Percentiles rank a stretch among this genome's conserved stretches.
Conservation (phyloP, 2,329 filamentous ascomycete species). For the Colletotrichum graminicola region DNA sequence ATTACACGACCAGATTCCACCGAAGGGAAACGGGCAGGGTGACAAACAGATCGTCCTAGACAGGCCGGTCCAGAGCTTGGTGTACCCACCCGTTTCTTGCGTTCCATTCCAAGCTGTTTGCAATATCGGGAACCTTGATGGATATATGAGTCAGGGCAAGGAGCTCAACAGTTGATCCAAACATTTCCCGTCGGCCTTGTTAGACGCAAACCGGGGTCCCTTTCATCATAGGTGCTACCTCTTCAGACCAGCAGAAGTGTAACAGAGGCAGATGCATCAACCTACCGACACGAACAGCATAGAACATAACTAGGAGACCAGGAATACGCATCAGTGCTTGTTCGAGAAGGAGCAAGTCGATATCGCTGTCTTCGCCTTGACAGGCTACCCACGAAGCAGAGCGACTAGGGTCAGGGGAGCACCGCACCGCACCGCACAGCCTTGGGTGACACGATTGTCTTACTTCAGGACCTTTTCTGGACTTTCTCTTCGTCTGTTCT, state of each 20-base stretch:
- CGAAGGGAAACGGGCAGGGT: slow-evolving; percentile 13
- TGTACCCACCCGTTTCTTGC: slow-evolving; percentile 31
- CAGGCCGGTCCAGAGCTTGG: slow-evolving; percentile 1
- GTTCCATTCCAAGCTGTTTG: slow-evolving; percentile 27
- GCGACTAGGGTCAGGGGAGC: slow-evolving; percentile 10
- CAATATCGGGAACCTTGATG: slow-evolving; percentile 36
- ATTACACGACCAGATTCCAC: slow-evolving; percentile 2
- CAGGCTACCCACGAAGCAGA: too few relatives aligned
- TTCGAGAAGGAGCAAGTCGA: slow-evolving; percentile 8
- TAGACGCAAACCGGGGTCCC: slow-evolving; percentile 16
- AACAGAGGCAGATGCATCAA: slow-evolving; percentile 8
- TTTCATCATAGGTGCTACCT: not conserved
- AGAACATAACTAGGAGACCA: not conserved
- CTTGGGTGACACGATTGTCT: slow-evolving; percentile 22
- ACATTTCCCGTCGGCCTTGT: slow-evolving; percentile 29
- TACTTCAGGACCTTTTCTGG: slow-evolving; percentile 16
- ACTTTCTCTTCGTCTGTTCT: slow-evolving; percentile 1
- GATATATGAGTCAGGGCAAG: slow-evolving; percentile 37
- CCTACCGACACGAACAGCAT: not conserved
- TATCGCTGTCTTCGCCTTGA: slow-evolving; percentile 2
- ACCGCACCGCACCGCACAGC: too few relatives aligned
- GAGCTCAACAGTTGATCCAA: slow-evolving; percentile 29
- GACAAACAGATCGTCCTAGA: slow-evolving; percentile 22
- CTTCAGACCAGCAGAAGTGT: slow-evolving; percentile 2
- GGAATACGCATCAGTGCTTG: slow-evolving; percentile 16